Evolutionary conservation across 345 rosid species (phyloP), one percentile per base, ranked within the genome.

Genomic region (Cardamine occulta): DNA sequence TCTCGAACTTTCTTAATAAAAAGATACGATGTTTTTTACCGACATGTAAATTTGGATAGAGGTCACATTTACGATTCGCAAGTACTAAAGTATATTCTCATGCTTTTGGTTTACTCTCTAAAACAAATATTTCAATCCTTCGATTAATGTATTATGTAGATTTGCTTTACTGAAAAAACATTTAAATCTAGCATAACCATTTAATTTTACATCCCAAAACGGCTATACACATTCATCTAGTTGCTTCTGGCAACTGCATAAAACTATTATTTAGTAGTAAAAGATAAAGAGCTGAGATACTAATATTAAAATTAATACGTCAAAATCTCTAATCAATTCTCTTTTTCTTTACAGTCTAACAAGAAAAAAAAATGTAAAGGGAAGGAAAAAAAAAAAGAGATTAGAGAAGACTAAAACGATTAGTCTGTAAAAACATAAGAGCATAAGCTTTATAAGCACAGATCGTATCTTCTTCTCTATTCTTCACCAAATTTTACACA

Each of bases 401-500:
- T 42, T 1, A 31, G 19, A 63, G 75, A 70, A 76, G 66, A 34
- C 61, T 60, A 35, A 60, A 44, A 63, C 70, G 57, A 68, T 53
- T 32, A 61, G 74, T 21, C 48, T 40, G 74, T 53, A 70, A 45
- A 45, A 42, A 59, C 67, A 61, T 66, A 45, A 44, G 48, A 60
- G 28, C 21, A 6, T 28, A 68, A 68, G 24, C 54, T 64, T 51
- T 1, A 24, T 1, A 29, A 70, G 18, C 17, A 53, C 47, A 68
- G 4, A 70, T 3, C 28, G 31, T 70, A 19, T 31, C 26, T 26
- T 47, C 74, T 68, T 67, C 70, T 66, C 66, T 74, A 52, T 40
- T 24, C 54, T 55, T 15, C 61, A 56, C 42, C 76, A 64, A 15
- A 37, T 48, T 64, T 79, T 52, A 90, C 69, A 93, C 98, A 47